phyloP scores from a whole-genome alignment of 371 early-diverging fungal species.

The Dentiscutata heterogama region DNA sequence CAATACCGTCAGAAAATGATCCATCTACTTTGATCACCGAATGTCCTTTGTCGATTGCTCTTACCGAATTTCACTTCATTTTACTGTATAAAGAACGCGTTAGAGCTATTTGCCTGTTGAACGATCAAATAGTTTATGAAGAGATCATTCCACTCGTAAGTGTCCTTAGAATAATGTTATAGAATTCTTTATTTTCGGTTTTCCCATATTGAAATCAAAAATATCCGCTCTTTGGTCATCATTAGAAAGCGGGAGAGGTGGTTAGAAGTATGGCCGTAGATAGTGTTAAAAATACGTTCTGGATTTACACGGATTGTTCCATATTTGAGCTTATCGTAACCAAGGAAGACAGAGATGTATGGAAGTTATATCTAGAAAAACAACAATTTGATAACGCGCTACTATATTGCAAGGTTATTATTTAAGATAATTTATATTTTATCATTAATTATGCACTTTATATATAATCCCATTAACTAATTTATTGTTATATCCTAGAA shows the following conservation, averaged over 20 bases:
- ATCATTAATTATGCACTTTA: not conserved
- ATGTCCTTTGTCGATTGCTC: constrained; percentile 77
- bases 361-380: constrained; percentile 86
- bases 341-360: constrained; percentile 93
- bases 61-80: constrained; percentile 91
- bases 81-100: constrained; percentile 80
- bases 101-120: constrained; percentile 82
- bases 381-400: constrained; percentile 81
- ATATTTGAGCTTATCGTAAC: constrained; percentile 89
- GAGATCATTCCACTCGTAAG: constrained; percentile 71
- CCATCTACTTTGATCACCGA: constrained; percentile 59
- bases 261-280: constrained; percentile 80
- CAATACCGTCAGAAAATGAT: constrained; percentile 61
- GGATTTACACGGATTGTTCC: constrained; percentile 83
- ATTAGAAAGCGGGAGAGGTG: constrained; percentile 63
- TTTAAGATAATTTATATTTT: not conserved
- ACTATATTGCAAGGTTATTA: constrained; percentile 73
- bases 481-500: constrained; percentile 52
- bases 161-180: not conserved
- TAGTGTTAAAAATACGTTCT: constrained; percentile 81
- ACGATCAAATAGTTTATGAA: constrained; percentile 83
- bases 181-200: not conserved
- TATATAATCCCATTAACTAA: not conserved
- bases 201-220: not conserved
- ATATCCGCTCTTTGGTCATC: not conserved